Evolutionary conservation across 2,329 filamentous ascomycete species (phyloP), one percentile per base, ranked within the genome.

Genomic region (Colletotrichum brevisporum): DNA sequence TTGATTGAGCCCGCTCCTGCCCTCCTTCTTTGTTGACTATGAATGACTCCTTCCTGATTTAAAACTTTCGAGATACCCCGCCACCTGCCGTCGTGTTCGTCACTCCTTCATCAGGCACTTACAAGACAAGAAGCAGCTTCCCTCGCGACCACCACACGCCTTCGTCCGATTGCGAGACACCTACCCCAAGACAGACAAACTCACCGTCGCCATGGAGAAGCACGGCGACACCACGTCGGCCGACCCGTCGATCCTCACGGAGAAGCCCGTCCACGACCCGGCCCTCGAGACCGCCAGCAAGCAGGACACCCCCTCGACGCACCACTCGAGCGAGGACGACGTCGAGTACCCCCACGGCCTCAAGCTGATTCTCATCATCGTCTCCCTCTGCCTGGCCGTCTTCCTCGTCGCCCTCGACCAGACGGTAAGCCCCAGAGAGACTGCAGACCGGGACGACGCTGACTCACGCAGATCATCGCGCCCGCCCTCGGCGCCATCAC

Each of bases 401-500:
- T 86, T 86, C 74, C 80, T 86, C 47, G 83, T 86, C 52, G 84
- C 84, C 3, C 79, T 86, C 12, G 84, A 86, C 70, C 83, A 85
- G 76, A 86, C 84, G 54, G 86, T 65, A 39, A 16, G 26, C 18
- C 15, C 27, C 2, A 6, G n/a, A n/a, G n/a, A n/a, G n/a, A n/a
- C n/a, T n/a, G n/a, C n/a, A n/a, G n/a, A n/a, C n/a, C n/a, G n/a
- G n/a, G n/a, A n/a, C n/a, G n/a, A n/a, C 2, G 9, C 52, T 55
- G 41, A 55, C 52, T 10, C 4, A 2, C 16, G 9, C 21, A 36
- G 27, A 63, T 86, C 69, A 84, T 86, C 69, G 84, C 84, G 6
- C 85, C 85, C 15, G 85, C 85, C 1, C 80, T 87, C 18, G 84
- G 84, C 21, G 83, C 85, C 73, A 88, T 88, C 71, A 86, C 84